phyloP scores from a whole-genome alignment of 805 yeast genomes.

The Schwanniomyces sp. region DNA sequence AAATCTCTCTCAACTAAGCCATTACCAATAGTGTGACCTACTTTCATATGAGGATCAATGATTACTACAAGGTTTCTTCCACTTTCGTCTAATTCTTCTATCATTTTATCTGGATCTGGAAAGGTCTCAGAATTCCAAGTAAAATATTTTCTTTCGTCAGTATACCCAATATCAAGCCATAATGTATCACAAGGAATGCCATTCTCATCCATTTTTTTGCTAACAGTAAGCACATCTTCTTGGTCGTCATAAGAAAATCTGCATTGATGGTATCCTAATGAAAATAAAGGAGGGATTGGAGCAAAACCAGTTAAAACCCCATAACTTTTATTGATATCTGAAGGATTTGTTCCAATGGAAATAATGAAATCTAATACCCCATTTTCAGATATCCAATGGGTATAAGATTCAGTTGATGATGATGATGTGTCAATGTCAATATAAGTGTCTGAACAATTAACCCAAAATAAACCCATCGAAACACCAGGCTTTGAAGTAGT shows the following conservation, averaged over 20 bases:
- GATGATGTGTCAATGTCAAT: conserved; percentile 59
- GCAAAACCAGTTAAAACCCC: conserved; percentile 75
- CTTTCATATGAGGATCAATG: conserved; percentile 89
- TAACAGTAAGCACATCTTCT: conserved; percentile 73
- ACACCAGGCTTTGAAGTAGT: conserved; percentile 59
- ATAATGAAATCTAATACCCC: conserved; percentile 79
- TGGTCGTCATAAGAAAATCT: conserved; percentile 96
- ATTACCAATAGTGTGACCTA: conserved; percentile 64
- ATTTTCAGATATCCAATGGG: conserved; percentile 95
- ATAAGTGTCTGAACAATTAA: conserved; percentile 90
- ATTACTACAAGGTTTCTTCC: conserved; percentile 82
- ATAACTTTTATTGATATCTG: conserved; percentile 57
- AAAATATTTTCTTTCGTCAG: conserved; percentile 83
- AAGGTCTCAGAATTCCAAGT: conserved; percentile 82
- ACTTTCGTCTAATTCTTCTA: conserved; percentile 60
- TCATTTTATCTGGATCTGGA: conserved; percentile 72
- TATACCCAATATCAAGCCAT: conserved; percentile 94
- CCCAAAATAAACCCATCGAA: conserved; percentile 87
- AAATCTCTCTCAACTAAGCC: conserved; percentile 39
- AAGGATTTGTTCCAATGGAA: conserved; percentile 59
- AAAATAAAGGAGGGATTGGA: conserved; percentile 69
- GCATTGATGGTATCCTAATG: conserved; percentile 93
- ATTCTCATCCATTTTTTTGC: conserved; percentile 65
- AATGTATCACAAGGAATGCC: conserved; percentile 85
- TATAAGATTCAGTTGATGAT: conserved; percentile 38